phyloP scores from a whole-genome alignment of 2,329 filamentous ascomycete genomes.

The Scedosporium minutisporum region DNA sequence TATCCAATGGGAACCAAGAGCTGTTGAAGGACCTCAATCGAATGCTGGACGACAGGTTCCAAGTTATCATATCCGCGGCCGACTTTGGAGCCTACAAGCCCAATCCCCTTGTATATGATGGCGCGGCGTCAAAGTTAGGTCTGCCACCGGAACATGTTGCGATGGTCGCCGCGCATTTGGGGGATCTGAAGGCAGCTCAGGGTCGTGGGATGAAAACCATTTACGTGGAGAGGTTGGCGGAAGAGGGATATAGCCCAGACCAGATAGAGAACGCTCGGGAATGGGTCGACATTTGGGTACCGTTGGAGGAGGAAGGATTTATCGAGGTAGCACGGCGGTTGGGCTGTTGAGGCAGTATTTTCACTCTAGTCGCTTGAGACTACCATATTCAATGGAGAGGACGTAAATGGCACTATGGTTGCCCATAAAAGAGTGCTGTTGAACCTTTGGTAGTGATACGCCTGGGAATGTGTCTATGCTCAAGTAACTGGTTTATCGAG shows the following conservation, averaged over 20 bases:
- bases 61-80: slow-evolving; percentile 54
- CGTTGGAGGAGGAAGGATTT: slow-evolving; percentile 2
- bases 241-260: slow-evolving; percentile 52
- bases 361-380: no score
- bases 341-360: not conserved
- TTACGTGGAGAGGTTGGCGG: slow-evolving; percentile 59
- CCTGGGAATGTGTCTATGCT: no score
- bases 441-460: no score
- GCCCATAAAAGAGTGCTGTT: no score
- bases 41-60: slow-evolving; percentile 52
- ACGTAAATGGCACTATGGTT: no score
- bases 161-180: slow-evolving; percentile 69
- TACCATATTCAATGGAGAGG: no score
- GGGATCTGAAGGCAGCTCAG: slow-evolving; percentile 58
- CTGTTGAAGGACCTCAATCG: slow-evolving; percentile 56
- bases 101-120: slow-evolving; percentile 55
- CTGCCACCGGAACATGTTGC: slow-evolving; percentile 52
- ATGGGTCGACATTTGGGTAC: slow-evolving; percentile 15
- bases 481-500: no score
- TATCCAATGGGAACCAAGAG: slow-evolving; percentile 64
- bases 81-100: slow-evolving; percentile 71
- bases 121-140: slow-evolving; percentile 51
- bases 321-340: slow-evolving; percentile 1
- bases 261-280: slow-evolving; percentile 40
- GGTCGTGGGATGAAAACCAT: slow-evolving; percentile 56